Base-by-base conservation (phyloP, 305 asterid genomes). In the Striga hermonthica region DNA sequence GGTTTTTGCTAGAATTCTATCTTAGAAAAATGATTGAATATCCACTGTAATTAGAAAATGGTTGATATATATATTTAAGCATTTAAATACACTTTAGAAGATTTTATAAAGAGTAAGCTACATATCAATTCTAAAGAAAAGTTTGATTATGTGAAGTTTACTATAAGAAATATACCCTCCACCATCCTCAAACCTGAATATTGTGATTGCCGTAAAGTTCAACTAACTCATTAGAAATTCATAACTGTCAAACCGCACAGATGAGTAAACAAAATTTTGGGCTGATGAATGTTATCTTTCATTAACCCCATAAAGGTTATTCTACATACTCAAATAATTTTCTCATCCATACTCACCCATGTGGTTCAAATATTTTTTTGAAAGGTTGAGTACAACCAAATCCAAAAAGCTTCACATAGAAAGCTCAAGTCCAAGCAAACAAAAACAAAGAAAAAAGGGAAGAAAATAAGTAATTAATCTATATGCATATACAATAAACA, bases 1-100 rank as follows among this genome's bases (percentile, higher is more conserved):
- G 91, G 75, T 75, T 82, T 78, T 80, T 93, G 87, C 76, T 85
- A 11, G 88, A 67, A 60, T 75, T 86, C 80, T 81, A 90, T 56
- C 99, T 93, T 92, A 40, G 68, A 14, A 75, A 80, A 72, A 74
- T 63, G 62, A 37, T 37, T 41, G 50, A 52, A 72, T 45, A n/a
- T n/a, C n/a, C n/a, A n/a, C n/a, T n/a, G n/a, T n/a, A n/a, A n/a
- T n/a, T n/a, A n/a, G n/a, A n/a, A n/a, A n/a, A n/a, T n/a, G n/a
- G n/a, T n/a, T n/a, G n/a, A n/a, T n/a, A n/a, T n/a, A n/a, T n/a
- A 57, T 66, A 71, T 59, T 28, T 53, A 65, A 72, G n/a, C 64
- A 72, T 60, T n/a, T n/a, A n/a, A 69, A 11, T 22, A 39, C 13
- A 41, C 12, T 28, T 47, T 50, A 28, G 22, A 69, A 39, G 53